Conservation (phyloP, 345 rosid species). For the Euclidium syriacum region DNA sequence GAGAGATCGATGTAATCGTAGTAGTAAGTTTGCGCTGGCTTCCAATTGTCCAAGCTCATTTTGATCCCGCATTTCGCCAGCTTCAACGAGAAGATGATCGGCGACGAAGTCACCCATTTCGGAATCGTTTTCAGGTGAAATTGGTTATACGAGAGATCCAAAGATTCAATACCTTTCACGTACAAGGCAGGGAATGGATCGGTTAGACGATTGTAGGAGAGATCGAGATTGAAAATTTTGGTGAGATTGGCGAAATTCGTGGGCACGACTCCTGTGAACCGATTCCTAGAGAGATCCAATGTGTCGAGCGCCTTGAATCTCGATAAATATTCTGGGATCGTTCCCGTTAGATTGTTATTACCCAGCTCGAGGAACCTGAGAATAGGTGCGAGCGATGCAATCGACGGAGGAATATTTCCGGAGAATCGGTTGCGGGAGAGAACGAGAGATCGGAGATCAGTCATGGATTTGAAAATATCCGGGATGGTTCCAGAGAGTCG, state of each 20-base stretch:
- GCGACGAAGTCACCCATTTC: constrained; percentile 67
- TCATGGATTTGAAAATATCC: constrained; percentile 43
- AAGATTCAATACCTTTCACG: constrained; percentile 74
- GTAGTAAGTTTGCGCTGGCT: constrained; percentile 57
- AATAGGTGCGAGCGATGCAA: constrained; percentile 42
- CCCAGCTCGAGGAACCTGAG: constrained; percentile 51
- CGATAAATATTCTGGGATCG: constrained; percentile 55
- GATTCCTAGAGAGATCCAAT: constrained; percentile 56
- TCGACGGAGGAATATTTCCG: constrained; percentile 51
- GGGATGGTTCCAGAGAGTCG: constrained; percentile 55
- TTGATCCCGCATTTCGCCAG: constrained; percentile 70
- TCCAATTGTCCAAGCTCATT: constrained; percentile 48
- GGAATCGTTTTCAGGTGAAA: constrained; percentile 62
- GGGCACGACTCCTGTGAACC: constrained; percentile 45
- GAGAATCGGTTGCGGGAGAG: constrained; percentile 56
- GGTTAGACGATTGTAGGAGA: constrained; percentile 48
- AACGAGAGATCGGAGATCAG: constrained; percentile 32
- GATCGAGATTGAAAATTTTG: constrained; percentile 75
- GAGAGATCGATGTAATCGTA: constrained; percentile 73
- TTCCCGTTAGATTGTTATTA: constrained; percentile 49
- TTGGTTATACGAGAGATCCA: constrained; percentile 57
- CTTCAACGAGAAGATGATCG: constrained; percentile 63
- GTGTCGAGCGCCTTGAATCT: constrained; percentile 57
- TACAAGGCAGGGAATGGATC: constrained; percentile 70
- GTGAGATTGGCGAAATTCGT: constrained; percentile 58